These are phyloP conservation scores for Pulveroboletus sp. DNA, from an alignment of 768 basidiomycete genomes.

Conservation along the genomic window DNA sequence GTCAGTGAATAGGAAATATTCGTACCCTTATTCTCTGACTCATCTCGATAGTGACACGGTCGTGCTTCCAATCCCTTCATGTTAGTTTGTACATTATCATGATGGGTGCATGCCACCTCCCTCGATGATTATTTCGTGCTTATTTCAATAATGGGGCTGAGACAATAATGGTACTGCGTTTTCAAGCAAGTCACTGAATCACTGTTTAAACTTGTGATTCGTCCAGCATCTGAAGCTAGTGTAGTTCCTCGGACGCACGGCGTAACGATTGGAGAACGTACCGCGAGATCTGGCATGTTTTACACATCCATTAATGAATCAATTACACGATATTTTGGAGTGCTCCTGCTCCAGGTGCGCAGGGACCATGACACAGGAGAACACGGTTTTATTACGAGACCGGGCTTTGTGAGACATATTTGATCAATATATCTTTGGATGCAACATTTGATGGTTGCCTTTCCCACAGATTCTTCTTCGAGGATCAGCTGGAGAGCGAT, in stretches of 20 bases:
- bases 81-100: not conserved
- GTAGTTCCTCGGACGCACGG: too few species aligned
- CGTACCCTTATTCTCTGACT: not conserved
- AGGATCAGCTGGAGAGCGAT: not conserved
- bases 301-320: too few species aligned
- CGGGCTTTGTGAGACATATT: not conserved
- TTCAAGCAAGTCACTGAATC: not conserved
- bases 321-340: too few species aligned
- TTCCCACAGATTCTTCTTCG: not conserved
- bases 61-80: not conserved
- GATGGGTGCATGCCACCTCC: not conserved
- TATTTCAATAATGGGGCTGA: not conserved
- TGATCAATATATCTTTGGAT: not conserved
- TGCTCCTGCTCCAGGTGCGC: not conserved
- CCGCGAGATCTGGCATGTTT: too few species aligned
- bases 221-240: too few species aligned
- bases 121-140: not conserved
- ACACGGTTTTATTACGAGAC: not conserved
- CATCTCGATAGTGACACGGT: not conserved
- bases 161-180: not conserved
- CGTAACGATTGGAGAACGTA: too few species aligned
- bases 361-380: not conserved
- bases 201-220: too few species aligned
- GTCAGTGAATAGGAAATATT: too few species aligned
- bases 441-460: not conserved